These are phyloP conservation scores for Casuarina glauca DNA, from an alignment of 306 rosid species.

Conservation along the genomic window DNA sequence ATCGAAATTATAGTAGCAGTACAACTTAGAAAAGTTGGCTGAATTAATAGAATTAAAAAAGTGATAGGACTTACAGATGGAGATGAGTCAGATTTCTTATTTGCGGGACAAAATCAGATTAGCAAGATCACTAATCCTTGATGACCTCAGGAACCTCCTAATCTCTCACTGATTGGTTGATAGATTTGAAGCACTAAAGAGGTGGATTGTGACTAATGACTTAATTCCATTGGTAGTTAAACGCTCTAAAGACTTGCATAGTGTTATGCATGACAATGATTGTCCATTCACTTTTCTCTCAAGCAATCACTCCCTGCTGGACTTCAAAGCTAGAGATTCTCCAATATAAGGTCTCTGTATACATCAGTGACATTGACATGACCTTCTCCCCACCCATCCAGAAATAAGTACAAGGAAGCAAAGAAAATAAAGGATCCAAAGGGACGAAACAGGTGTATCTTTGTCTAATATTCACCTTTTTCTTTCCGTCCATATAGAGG, in stretches of 20 bases:
- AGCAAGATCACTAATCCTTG: background rate
- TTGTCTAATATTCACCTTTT: background rate
- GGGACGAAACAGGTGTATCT: background rate
- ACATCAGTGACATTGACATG: background rate
- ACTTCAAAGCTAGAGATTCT: slow-evolving; percentile 3
- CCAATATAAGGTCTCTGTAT: background rate
- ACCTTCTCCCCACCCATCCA: background rate
- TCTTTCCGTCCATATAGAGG: background rate
- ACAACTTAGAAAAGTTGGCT: background rate
- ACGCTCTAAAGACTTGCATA: background rate
- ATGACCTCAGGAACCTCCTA: background rate
- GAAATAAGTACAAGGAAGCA: background rate
- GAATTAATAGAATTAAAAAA: too few relatives aligned
- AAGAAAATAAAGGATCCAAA: background rate
- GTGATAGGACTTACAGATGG: background rate
- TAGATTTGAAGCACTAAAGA: background rate
- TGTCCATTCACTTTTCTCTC: background rate
- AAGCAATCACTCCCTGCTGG: background rate
- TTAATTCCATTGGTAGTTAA: background rate
- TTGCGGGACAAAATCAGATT: background rate
- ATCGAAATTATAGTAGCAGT: background rate
- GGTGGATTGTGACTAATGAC: background rate
- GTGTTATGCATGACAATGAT: background rate
- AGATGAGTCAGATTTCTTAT: background rate
- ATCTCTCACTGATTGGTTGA: background rate